Base-by-base conservation (phyloP, 2,329 filamentous ascomycete species). In the Arthrinium puccinioides region DNA sequence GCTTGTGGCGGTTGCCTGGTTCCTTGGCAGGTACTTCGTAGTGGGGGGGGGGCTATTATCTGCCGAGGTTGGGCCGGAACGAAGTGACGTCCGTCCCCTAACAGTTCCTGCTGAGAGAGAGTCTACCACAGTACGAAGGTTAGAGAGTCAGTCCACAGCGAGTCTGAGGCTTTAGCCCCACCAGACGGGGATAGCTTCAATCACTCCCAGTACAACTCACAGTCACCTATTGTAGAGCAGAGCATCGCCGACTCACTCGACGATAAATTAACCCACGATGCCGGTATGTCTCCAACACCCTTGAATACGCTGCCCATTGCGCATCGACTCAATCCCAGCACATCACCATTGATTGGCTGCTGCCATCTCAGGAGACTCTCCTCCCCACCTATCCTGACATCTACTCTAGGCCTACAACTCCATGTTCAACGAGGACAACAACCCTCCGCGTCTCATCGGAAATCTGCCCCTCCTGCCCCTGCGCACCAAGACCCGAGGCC, bases 381-480 rank as follows among this genome's bases (percentile, higher is more conserved):
- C 11, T 27, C 32, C 13, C 14, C 33, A 14, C 24, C n/a, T n/a
- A n/a, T n/a, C 18, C 18, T 19, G 15, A 6, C 23, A 18, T 16
- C n/a, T 21, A 8, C 14, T 2, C 8, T 28, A 94, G 87, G 90
- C 90, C 67, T 97, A 96, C 76, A 94, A 97, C 75, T 94, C 87
- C 62, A 85, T 95, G 74, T 96, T 96, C 79, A 82, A 82, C 79
- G 82, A 62, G 68, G 90, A 78, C 76, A 87, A 76, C 71, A 82
- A 69, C 48, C 58, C 62, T 45, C 71, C 70, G 27, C 71, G 69
- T 39, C 65, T 73, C 49, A 67, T 82, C 72, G 88, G 90, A 61
- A 97, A 96, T 76, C 89, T 97, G 60, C 89, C 90, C 16, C 80
- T 97, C 51, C 82, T 96, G 37, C 90, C 92, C 2, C 83, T 98